Evolutionary conservation across 2,329 filamentous ascomycete species (phyloP), one percentile per base, ranked within the genome.

Genomic region (Rutstroemia sp.): DNA sequence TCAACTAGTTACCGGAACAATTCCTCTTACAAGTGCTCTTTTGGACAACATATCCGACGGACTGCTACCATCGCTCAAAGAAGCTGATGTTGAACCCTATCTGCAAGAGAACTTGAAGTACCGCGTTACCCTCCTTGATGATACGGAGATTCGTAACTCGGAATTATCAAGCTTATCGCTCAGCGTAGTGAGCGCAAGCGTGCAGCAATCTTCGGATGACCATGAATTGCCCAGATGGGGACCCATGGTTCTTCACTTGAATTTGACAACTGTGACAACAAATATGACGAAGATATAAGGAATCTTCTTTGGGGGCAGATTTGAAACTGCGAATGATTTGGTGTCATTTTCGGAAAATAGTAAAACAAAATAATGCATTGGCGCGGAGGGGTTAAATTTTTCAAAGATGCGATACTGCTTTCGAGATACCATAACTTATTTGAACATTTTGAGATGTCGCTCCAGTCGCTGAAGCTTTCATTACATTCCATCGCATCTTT

Each of bases 1-100:
- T 19, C 62, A 68, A 46, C 58, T 65, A 44, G 68, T 72, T 10
- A 70, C 73, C 4, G 75, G 73, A 2, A 70, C 72, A 0, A 69
- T 80, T 7, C 75, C 75, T 2, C 57, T 80, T 25, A 79, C 74
- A 0, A 68, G 67, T 9, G 68, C 68, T 5, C 62, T 80, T 14
- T 63, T 73, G 9, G 65, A 67, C 1, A 69, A 70, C 5, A 45
- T 67, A 0, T 19, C 34, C 3, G 14, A 27, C 1, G 61, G 62
- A 2, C 63, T 71, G n/a, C 56, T 79, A 48, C 46, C 54, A 14
- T 70, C 60, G 44, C 30, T 69, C 9, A 54, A 63, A 1, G 53
- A 56, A 2, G 55, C 44, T 5, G 61, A 65, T 46, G 64, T 69
- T 5, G 53, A 59, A 7, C 58, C 63, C 4, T 70, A 63, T 50